These are phyloP conservation scores for Hypholoma sublateritium DNA, from an alignment of 768 basidiomycete genomes.

Conservation along the genomic window DNA sequence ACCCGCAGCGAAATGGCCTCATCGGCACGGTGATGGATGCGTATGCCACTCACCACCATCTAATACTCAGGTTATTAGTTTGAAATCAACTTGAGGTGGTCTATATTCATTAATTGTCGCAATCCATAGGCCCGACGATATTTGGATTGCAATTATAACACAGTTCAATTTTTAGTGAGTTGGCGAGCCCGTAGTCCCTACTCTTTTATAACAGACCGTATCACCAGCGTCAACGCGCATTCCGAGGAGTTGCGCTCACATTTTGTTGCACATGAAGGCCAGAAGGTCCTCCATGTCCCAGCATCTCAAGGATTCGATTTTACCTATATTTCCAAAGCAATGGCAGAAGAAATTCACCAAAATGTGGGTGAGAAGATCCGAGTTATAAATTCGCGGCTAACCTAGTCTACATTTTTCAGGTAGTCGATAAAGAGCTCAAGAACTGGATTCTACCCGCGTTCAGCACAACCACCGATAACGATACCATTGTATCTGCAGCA, in stretches of 20 bases:
- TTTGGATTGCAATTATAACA: constrained; percentile 37
- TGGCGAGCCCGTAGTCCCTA: not conserved
- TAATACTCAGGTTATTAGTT: constrained; percentile 1
- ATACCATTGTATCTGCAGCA: constrained; percentile 15
- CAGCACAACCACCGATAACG: constrained; percentile 13
- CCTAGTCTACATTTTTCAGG: not conserved
- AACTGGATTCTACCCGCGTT: constrained; percentile 16
- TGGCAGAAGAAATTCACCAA: constrained; percentile 24
- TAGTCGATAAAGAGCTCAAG: constrained; percentile 7
- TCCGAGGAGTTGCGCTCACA: constrained; percentile 28
- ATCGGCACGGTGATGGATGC: constrained; percentile 13
- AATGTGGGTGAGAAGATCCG: constrained; percentile 13
- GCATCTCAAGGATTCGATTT: constrained; percentile 27
- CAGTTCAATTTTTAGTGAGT: constrained; percentile 33
- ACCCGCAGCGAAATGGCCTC: constrained; percentile 8
- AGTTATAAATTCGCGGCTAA: not conserved
- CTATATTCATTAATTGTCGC: not conserved
- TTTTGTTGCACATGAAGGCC: constrained; percentile 35
- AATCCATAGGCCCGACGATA: constrained; percentile 18
- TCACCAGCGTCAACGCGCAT: constrained; percentile 17
- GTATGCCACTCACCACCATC: constrained; percentile 14
- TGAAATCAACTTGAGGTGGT: not conserved
- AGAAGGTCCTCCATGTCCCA: constrained; percentile 28
- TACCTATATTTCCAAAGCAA: constrained; percentile 24
- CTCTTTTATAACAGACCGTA: not conserved